Conservation (phyloP, 2,329 filamentous ascomycete genomes). For the Scedosporium dehoogii region DNA sequence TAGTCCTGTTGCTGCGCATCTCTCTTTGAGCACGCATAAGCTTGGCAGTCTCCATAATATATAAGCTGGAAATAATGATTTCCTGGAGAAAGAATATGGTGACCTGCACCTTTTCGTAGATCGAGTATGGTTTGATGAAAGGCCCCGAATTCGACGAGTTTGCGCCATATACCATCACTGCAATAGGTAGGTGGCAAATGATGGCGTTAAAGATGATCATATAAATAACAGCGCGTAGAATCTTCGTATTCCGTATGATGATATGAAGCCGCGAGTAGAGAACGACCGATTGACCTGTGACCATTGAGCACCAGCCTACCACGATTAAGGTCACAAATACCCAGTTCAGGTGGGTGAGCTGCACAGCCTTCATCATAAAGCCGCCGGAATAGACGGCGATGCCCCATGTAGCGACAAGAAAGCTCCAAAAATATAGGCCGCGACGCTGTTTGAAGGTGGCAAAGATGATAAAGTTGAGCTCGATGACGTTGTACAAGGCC, state of each 20-base stretch:
- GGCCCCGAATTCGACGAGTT: slow-evolving; percentile 22
- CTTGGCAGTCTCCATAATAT: slow-evolving; percentile 41
- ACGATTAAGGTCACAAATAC: slow-evolving; percentile 15
- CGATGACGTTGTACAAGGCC: slow-evolving; percentile 24
- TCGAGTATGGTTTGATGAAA: slow-evolving; percentile 24
- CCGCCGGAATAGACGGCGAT: slow-evolving; percentile 29
- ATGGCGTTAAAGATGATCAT: slow-evolving; percentile 49
- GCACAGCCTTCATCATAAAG: slow-evolving; percentile 25
- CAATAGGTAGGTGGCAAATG: slow-evolving; percentile 42
- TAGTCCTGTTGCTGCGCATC: slow-evolving; percentile 12
- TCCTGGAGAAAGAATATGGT: slow-evolving; percentile 47
- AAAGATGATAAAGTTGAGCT: slow-evolving; percentile 25
- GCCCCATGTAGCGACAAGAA: slow-evolving; percentile 23
- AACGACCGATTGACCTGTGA: slow-evolving; percentile 51
- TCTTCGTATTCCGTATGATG: slow-evolving; percentile 37
- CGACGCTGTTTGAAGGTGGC: slow-evolving; percentile 23
- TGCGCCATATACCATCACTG: slow-evolving; percentile 43
- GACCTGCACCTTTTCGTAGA: slow-evolving; percentile 46
- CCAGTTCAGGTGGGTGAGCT: slow-evolving; percentile 9
- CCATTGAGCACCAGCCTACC: slow-evolving; percentile 33
- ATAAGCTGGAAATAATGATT: slow-evolving; percentile 40
- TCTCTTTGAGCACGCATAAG: slow-evolving; percentile 33
- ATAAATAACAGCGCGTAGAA: slow-evolving; percentile 37
- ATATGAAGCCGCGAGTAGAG: slow-evolving; percentile 54
- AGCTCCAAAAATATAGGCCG: slow-evolving; percentile 30